These are phyloP conservation scores for Helicocarpus griseus DNA, from an alignment of 2,329 filamentous ascomycete species.

Conservation along the genomic window DNA sequence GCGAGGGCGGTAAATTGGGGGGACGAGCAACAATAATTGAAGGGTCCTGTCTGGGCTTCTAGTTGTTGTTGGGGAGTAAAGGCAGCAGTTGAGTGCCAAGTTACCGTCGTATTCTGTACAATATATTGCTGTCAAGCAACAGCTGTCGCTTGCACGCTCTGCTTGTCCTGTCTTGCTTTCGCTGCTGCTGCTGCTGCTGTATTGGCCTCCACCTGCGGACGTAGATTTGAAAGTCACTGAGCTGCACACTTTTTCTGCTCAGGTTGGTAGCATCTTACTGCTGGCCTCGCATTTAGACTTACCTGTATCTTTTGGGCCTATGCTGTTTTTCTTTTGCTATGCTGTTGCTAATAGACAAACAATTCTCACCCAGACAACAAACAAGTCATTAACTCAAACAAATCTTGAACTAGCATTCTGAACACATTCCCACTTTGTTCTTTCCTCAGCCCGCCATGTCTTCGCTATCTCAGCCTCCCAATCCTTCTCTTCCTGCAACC, in stretches of 20 bases:
- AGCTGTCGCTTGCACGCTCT: background rate
- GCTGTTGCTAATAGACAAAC: background rate
- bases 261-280: background rate
- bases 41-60: no score
- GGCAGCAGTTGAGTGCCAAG: background rate
- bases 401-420: background rate
- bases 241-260: background rate
- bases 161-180: background rate
- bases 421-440: background rate
- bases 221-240: background rate
- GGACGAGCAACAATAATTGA: no score
- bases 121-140: background rate
- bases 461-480: slow-evolving; percentile 1
- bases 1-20: background rate
- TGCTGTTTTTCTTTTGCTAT: background rate
- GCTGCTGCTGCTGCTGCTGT: background rate
- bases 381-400: background rate
- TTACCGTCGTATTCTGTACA: background rate
- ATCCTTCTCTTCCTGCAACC: background rate
- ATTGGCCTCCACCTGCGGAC: background rate
- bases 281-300: background rate
- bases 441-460: no score
- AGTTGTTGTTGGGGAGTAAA: background rate
- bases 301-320: background rate
- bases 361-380: background rate